Conservation (phyloP, 495 filamentous ascomycete species). For the Penicillium egyptiacum region DNA sequence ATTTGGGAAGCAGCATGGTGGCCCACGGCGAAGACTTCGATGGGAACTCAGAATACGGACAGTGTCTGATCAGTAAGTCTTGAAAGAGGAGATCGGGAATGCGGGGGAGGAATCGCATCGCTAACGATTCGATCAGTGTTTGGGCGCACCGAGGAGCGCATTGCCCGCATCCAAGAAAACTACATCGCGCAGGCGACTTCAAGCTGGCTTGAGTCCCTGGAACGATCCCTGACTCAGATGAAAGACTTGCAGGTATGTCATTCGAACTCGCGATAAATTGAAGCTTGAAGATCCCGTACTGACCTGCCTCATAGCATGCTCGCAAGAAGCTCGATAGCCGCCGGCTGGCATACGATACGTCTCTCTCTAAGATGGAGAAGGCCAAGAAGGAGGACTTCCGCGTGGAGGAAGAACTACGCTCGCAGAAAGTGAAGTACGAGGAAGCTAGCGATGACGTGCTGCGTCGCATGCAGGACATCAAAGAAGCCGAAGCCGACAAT, state of each 20-base stretch:
- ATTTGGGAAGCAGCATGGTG: conserved; percentile 86
- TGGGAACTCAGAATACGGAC: conserved; percentile 86
- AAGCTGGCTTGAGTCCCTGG: conserved; percentile 89
- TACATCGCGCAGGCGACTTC: conserved; percentile 80
- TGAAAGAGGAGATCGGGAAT: not conserved
- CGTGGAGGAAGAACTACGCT: conserved; percentile 88
- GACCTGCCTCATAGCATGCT: conserved; percentile 36
- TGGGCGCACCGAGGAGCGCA: conserved; percentile 82
- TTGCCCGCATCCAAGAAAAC: conserved; percentile 82
- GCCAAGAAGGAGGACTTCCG: conserved; percentile 90
- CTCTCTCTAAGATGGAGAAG: conserved; percentile 89
- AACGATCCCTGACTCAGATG: conserved; percentile 89
- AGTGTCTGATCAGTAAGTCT: conserved; percentile 74
- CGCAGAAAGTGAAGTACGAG: conserved; percentile 93
- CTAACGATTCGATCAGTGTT: conserved; percentile 52
- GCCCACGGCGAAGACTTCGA: conserved; percentile 94
- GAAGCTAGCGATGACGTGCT: conserved; percentile 92
- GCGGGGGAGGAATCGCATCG: not conserved
- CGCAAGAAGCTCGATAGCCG: conserved; percentile 94
- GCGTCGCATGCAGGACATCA: conserved; percentile 94
- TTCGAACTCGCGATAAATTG: not conserved
- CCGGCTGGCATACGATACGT: conserved; percentile 88
- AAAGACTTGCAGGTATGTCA: conserved; percentile 86
- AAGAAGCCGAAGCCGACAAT: conserved; percentile 84
- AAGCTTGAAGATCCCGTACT: not conserved